Percentiles rank a stretch among this genome's conserved stretches.
These are phyloP conservation scores for Naganishia onofrii DNA, from an alignment of 768 basidiomycete species.

Conservation along the genomic window DNA sequence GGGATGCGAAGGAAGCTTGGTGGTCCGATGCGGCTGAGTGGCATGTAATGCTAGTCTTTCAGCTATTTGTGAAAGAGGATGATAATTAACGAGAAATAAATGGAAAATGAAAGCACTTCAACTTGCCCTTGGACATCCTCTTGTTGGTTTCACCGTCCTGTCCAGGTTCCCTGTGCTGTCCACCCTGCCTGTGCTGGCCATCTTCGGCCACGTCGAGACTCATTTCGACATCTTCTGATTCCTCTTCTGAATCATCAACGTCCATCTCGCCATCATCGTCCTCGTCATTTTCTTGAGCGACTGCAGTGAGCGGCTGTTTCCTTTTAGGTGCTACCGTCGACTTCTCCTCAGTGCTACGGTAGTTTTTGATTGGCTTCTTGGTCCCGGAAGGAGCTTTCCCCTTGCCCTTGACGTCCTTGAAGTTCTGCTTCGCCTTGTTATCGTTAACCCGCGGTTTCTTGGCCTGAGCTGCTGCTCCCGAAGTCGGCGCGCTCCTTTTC, in stretches of 20 bases:
- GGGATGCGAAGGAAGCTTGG: constrained; percentile 47
- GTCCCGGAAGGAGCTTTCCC: constrained; percentile 36
- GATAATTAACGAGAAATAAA: neutral
- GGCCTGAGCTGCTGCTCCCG: neutral
- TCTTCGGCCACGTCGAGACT: constrained; percentile 33
- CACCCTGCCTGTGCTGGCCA: neutral
- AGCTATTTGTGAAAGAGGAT: constrained; percentile 1
- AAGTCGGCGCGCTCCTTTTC: constrained; percentile 4
- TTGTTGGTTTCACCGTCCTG: constrained; percentile 23
- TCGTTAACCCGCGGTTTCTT: constrained; percentile 20
- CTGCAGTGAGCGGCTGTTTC: constrained; percentile 28
- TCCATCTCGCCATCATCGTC: constrained; percentile 38
- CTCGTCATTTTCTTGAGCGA: constrained; percentile 33
- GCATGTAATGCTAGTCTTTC: constrained; percentile 48
- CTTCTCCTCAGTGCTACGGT: constrained; percentile 16
- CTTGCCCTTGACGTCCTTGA: constrained; percentile 41
- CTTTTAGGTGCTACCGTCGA: constrained; percentile 16
- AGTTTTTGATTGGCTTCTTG: constrained; percentile 18
- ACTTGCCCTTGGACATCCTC: constrained; percentile 41
- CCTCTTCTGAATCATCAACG: constrained; percentile 38
- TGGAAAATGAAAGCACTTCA: neutral
- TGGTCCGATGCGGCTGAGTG: constrained; percentile 49
- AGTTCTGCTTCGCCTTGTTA: constrained; percentile 47
- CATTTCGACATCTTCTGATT: constrained; percentile 28
- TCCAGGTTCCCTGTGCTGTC: neutral